Evolutionary conservation across 257 asterid species (phyloP).

Genomic region (Galeopsis tetrahit): DNA sequence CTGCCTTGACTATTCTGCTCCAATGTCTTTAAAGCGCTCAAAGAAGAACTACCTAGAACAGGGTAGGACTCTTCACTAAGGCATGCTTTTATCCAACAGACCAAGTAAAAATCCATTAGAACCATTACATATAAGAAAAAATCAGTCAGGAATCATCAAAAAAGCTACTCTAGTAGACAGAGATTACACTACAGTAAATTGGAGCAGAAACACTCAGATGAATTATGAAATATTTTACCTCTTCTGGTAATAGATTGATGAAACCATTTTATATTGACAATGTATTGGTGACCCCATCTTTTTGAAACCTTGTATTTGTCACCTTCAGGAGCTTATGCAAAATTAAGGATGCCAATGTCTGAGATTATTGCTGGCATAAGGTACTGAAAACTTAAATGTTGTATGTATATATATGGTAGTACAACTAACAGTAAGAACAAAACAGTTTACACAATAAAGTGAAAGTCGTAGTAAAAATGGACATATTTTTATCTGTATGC

Average conservation of each 20-base stretch:
- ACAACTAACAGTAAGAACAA: slow-evolving; percentile 25
- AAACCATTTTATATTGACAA: slow-evolving; percentile 80
- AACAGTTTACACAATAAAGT: slow-evolving; percentile 8
- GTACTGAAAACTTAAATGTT: slow-evolving; percentile 24
- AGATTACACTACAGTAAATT: slow-evolving; percentile 29
- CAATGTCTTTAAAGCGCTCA: slow-evolving; percentile 48
- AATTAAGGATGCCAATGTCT: slow-evolving; percentile 61
- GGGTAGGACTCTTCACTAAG: slow-evolving; percentile 88
- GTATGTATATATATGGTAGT: slow-evolving; percentile 5
- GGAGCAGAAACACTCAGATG: slow-evolving; percentile 32
- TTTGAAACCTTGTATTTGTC: slow-evolving; percentile 91
- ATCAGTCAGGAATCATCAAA: slow-evolving; percentile 38
- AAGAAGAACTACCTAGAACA: slow-evolving; percentile 63
- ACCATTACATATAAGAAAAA: slow-evolving; percentile 32
- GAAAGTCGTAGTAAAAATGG: slow-evolving; percentile 19
- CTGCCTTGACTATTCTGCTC: slow-evolving; percentile 63
- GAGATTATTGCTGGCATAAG: slow-evolving; percentile 23
- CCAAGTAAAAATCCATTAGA: slow-evolving; percentile 30
- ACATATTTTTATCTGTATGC: not conserved
- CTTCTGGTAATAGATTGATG: slow-evolving; percentile 84
- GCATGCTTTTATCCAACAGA: slow-evolving; percentile 60
- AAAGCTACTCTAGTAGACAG: slow-evolving; percentile 25
- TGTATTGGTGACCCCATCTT: slow-evolving; percentile 74
- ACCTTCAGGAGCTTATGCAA: slow-evolving; percentile 78
- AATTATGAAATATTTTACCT: slow-evolving; percentile 60